A percentile compares a stretch with the other conserved stretches of the same genome.
Conservation (phyloP, 495 filamentous ascomycete genomes). For the Copromyces sp. region DNA sequence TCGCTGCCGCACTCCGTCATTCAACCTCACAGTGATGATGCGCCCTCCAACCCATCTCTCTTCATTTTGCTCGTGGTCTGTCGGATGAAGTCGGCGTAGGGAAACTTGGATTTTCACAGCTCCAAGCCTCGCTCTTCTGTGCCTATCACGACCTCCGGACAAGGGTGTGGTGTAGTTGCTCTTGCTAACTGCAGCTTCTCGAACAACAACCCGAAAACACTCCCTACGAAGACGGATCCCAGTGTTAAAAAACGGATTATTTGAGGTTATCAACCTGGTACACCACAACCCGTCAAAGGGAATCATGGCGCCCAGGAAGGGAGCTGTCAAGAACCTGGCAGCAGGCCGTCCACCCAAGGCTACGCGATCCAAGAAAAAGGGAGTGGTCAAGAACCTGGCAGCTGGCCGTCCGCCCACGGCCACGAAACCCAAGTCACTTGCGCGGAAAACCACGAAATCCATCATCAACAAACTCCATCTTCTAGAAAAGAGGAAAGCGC, state of each 20-base stretch:
- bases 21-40: not conserved
- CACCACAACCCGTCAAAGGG: not conserved
- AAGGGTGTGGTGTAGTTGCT: not conserved
- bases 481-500: slow-evolving; percentile 63
- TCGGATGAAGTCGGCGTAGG: not conserved
- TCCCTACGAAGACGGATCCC: not conserved
- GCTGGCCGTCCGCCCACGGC: slow-evolving; percentile 55
- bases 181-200: not conserved
- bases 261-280: not conserved
- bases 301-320: not conserved
- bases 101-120: not conserved
- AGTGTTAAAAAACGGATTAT: not conserved
- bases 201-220: not conserved
- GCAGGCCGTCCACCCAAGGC: not conserved
- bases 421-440: slow-evolving; percentile 47
- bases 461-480: slow-evolving; percentile 80
- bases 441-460: slow-evolving; percentile 67
- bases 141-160: not conserved
- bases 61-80: not conserved
- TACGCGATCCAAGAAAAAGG: slow-evolving; percentile 20
- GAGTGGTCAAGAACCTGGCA: slow-evolving; percentile 44
- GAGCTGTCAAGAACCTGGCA: not conserved
- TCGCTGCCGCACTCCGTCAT: not conserved
- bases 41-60: not conserved
- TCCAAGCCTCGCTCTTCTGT: not conserved